A percentile compares a stretch with the other conserved stretches of the same genome.
phyloP scores from a whole-genome alignment of 352 stramenopile species.

The Globisporangium orthogonon region DNA sequence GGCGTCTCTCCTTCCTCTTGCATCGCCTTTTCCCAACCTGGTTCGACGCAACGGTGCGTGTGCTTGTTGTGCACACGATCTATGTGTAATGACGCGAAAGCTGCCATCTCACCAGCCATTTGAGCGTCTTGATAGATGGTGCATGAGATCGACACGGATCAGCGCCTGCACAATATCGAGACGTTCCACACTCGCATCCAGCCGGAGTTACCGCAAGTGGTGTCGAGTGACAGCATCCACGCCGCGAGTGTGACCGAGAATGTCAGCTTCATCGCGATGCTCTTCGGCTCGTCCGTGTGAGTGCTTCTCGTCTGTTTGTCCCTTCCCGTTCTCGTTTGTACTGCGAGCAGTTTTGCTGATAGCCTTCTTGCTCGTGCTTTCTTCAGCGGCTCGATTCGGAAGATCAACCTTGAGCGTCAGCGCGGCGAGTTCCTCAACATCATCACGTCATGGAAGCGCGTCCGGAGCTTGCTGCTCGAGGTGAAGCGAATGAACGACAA shows the following conservation, averaged over 20 bases:
- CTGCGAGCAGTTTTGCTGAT: neutral
- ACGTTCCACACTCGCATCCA: slow-evolving; percentile 64
- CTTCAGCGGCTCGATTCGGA: slow-evolving; percentile 32
- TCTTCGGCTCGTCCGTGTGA: slow-evolving; percentile 66
- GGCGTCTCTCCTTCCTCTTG: slow-evolving; percentile 60
- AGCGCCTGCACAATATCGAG: slow-evolving; percentile 62
- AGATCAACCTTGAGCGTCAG: slow-evolving; percentile 59
- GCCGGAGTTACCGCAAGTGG: slow-evolving; percentile 48
- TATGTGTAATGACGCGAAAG: no score
- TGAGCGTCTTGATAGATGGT: slow-evolving; percentile 65
- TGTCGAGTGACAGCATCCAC: slow-evolving; percentile 72
- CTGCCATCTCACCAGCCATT: no score
- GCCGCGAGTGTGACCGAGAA: slow-evolving; percentile 57
- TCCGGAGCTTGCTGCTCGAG: slow-evolving; percentile 48
- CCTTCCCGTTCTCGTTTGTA: neutral
- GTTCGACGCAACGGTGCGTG: slow-evolving; percentile 51
- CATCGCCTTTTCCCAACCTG: slow-evolving; percentile 68
- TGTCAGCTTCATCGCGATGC: slow-evolving; percentile 70
- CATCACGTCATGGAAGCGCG: slow-evolving; percentile 69
- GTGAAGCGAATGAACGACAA: slow-evolving; percentile 27
- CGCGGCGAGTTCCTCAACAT: slow-evolving; percentile 57
- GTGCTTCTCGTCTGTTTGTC: slow-evolving; percentile 2
- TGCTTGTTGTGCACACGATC: neutral
- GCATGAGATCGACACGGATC: slow-evolving; percentile 67
- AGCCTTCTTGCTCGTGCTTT: neutral